Evolutionary conservation across 495 filamentous ascomycete species (phyloP).

Genomic region (Hypoxylon subgilvum): DNA sequence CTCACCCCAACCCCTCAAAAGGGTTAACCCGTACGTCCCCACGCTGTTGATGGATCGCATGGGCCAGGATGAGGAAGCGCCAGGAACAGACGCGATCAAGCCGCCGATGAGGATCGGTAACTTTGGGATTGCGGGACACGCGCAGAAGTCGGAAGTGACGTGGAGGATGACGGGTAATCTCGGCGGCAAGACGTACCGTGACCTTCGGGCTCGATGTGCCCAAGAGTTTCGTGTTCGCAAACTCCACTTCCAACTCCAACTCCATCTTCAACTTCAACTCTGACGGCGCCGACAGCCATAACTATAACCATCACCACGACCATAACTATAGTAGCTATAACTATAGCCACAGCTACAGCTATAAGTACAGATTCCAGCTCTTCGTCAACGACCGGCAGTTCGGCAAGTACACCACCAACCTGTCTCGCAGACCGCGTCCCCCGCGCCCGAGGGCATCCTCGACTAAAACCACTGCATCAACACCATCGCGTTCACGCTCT

Average conservation of each 20-base stretch:
- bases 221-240: constrained; percentile 64
- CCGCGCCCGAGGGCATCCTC: constrained; percentile 70
- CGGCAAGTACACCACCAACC: constrained; percentile 68
- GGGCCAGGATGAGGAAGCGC: constrained; percentile 68
- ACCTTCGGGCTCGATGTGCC: constrained; percentile 66
- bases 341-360: constrained; percentile 47
- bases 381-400: constrained; percentile 80
- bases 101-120: constrained; percentile 69
- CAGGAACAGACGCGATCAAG: constrained; percentile 71
- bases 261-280: too few relatives aligned
- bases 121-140: constrained; percentile 55
- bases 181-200: constrained; percentile 71
- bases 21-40: constrained; percentile 62
- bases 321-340: too few relatives aligned
- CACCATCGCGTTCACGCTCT: constrained; percentile 64
- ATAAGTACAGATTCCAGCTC: constrained; percentile 57
- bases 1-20: constrained; percentile 48
- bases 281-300: too few relatives aligned
- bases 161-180: constrained; percentile 85
- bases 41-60: constrained; percentile 76
- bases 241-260: too few relatives aligned
- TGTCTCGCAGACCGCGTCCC: constrained; percentile 72
- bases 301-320: too few relatives aligned
- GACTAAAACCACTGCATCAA: constrained; percentile 69
- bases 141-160: constrained; percentile 48